These are phyloP conservation scores for Seminavis robusta DNA, from an alignment of 108 stramenopile genomes.

Conservation along the genomic window DNA sequence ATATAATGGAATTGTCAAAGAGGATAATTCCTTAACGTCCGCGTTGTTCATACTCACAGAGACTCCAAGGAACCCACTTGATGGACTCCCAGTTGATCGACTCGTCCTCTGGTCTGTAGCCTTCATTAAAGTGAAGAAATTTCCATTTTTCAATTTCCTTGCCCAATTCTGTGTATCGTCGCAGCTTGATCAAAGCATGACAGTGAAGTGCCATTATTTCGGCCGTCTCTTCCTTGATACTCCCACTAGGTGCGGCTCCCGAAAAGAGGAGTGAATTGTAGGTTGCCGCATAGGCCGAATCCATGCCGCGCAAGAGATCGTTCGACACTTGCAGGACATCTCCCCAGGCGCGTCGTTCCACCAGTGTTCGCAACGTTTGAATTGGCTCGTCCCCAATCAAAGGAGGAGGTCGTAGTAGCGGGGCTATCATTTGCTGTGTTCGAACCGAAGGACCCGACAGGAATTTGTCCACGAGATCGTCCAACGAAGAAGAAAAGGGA, in stretches of 20 bases:
- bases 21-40: background rate
- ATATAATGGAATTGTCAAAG: background rate
- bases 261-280: conserved; percentile 26
- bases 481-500: too few relatives aligned
- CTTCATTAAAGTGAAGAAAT: conserved; percentile 30
- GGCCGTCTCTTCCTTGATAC: conserved; percentile 40
- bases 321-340: conserved; percentile 58
- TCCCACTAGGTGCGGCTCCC: conserved; percentile 1
- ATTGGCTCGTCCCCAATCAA: conserved; percentile 25
- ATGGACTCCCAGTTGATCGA: conserved; percentile 11
- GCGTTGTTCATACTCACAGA: too few relatives aligned
- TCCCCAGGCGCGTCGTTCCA: conserved; percentile 70
- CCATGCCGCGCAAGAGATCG: conserved; percentile 15
- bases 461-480: conserved; percentile 40
- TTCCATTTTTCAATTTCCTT: conserved; percentile 54
- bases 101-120: too few relatives aligned
- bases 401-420: conserved; percentile 26
- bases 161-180: conserved; percentile 53
- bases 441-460: conserved; percentile 26
- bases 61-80: conserved; percentile 39
- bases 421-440: conserved; percentile 10
- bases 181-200: conserved; percentile 54
- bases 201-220: conserved; percentile 68
- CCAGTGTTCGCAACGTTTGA: conserved; percentile 35
- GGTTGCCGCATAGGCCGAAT: conserved; percentile 21